Evolutionary conservation across 768 basidiomycete genomes (phyloP).

Genomic region (Coprinellus micaceus): DNA sequence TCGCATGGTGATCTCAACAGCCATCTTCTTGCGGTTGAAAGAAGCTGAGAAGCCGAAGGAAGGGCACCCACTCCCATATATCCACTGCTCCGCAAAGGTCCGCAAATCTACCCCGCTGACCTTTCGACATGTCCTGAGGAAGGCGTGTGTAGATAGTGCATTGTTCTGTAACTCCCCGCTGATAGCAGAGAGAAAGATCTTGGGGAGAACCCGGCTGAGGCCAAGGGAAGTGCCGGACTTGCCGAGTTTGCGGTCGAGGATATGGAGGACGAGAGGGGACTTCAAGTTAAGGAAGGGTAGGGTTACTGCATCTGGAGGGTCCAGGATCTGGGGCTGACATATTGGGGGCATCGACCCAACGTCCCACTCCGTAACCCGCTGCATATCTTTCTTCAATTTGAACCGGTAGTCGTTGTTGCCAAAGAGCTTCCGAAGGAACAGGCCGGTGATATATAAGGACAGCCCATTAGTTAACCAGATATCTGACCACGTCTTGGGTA

Average conservation of each 20-base stretch:
- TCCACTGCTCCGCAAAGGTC: too few relatives aligned
- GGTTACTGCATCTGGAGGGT: too few relatives aligned
- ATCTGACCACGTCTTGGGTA: slow-evolving; percentile 90
- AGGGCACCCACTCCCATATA: slow-evolving; percentile 95
- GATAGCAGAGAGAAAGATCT: slow-evolving; percentile 90
- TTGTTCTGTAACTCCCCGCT: slow-evolving; percentile 87
- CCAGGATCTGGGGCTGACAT: too few relatives aligned
- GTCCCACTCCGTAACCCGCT: slow-evolving; percentile 84
- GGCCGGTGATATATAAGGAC: slow-evolving; percentile 83
- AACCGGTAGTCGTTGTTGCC: slow-evolving; percentile 98
- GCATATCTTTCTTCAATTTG: slow-evolving; percentile 93
- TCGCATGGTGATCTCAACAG: slow-evolving; percentile 91
- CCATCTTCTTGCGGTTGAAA: slow-evolving; percentile 98
- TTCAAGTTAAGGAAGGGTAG: too few relatives aligned
- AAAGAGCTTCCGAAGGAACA: slow-evolving; percentile 81
- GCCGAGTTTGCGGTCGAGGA: slow-evolving; percentile 87
- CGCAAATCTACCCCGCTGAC: too few relatives aligned
- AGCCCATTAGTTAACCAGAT: slow-evolving; percentile 96
- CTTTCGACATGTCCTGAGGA: slow-evolving; percentile 88
- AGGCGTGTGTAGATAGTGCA: slow-evolving; percentile 82
- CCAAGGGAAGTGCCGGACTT: slow-evolving; percentile 95
- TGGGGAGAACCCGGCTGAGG: slow-evolving; percentile 90
- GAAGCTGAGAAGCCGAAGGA: slow-evolving; percentile 84
- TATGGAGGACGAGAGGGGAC: too few relatives aligned
- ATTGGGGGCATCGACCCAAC: slow-evolving; percentile 88